Evolutionary conservation across 2,329 filamentous ascomycete species (phyloP), one percentile per base, ranked within the genome.

Genomic region (Curvularia sp.): DNA sequence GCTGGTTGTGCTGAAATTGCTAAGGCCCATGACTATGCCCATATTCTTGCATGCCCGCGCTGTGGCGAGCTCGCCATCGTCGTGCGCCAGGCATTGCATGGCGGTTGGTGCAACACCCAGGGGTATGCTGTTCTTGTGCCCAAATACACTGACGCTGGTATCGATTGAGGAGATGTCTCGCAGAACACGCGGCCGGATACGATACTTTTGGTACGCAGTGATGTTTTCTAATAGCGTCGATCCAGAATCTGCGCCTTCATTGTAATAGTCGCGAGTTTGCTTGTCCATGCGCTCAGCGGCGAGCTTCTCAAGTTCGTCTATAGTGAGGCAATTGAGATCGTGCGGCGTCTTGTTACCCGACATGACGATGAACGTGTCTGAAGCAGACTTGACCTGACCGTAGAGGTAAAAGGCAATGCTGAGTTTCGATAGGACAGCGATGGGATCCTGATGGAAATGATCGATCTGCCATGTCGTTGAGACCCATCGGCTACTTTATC

Each of bases 81-180:
- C 71, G 59, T 82, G 78, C 0, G 79, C 78, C 15, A 81, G 73
- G 42, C 78, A 78, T 13, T 79, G 80, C 61, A 80, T 77, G 0
- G 77, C 80, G 0, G 76, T 74, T 0, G 79, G 74, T 1, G 79
- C 78, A 30, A 80, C 75, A 43, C 77, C 80, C 1, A 81, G 66
- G 0, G 80, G 80, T 4, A 80, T 64, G 8, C 73, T 73, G 23
- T 62, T 62, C 19, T 56, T 55, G 7, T 56, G 43, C 2, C 60
- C 65, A 23, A 70, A 70, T 13, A 21, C 59, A 30, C 53, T 62
- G 0, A 74, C 74, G 13, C 60, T 63, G 0, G 79, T 80, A 48
- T 79, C 72, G 23, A 81, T 72, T 1, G 58, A 60, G 0, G 68
- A 70, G 23, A 81, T 75, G 39, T 79, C 75, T 34, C 77, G 74